Conservation (phyloP, 257 asterid species). For the Leptodermis oblonga region DNA sequence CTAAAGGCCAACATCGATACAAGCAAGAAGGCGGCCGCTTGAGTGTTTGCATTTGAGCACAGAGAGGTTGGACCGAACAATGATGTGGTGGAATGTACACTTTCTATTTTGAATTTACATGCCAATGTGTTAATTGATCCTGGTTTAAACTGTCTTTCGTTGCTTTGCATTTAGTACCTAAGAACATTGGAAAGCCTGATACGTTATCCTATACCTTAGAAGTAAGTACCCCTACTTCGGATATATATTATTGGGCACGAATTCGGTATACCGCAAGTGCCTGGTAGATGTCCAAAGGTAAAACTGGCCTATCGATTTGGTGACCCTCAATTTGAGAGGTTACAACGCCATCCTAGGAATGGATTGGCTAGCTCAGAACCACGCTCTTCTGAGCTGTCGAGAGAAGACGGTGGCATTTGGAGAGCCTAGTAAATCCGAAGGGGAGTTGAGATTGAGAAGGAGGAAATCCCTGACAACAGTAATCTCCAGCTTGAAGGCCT, state of each 20-base stretch:
- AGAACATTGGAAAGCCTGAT: too few relatives aligned
- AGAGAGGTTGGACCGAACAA: too few relatives aligned
- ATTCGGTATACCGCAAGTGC: not conserved
- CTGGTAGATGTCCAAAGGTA: not conserved
- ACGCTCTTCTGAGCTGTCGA: not conserved
- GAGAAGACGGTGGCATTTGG: too few relatives aligned
- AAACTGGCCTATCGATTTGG: not conserved
- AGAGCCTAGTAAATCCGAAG: too few relatives aligned
- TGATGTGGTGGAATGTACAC: too few relatives aligned
- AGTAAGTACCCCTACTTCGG: not conserved
- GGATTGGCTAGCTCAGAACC: not conserved
- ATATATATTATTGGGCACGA: not conserved
- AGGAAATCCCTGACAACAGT: not conserved
- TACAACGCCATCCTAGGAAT: not conserved
- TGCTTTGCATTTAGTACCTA: too few relatives aligned
- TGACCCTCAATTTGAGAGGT: not conserved
- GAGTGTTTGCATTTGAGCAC: too few relatives aligned
- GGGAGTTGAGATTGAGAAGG: not conserved
- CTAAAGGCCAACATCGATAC: too few relatives aligned
- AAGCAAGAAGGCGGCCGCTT: too few relatives aligned
- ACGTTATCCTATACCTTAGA: not conserved
- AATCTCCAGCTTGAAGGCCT: not conserved
- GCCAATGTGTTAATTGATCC: too few relatives aligned
- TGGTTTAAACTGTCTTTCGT: too few relatives aligned
- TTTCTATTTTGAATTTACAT: too few relatives aligned